Conservation (phyloP, 169 alveolate species). For the Plasmodium relictum region DNA sequence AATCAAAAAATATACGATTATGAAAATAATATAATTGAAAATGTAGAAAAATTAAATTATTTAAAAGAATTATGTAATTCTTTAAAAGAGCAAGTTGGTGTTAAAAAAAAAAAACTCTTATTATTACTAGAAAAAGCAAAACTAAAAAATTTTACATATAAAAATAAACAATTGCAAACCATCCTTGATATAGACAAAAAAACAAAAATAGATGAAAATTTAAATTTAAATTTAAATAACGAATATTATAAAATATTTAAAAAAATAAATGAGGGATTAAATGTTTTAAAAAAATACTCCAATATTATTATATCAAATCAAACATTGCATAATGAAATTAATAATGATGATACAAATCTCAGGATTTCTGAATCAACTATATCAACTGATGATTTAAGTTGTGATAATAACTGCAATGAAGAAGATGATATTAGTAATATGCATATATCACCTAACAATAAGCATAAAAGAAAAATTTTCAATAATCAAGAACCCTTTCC, state of each 20-base stretch:
- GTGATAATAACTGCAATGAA: constrained; percentile 25
- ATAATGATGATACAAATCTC: constrained; percentile 11
- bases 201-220: too few relatives aligned
- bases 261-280: constrained; percentile 49
- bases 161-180: constrained; percentile 51
- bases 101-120: constrained; percentile 45
- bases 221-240: constrained; percentile 9
- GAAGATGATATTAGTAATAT: constrained; percentile 18
- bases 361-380: constrained; percentile 27
- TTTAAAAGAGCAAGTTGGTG: constrained; percentile 30
- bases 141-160: constrained; percentile 31
- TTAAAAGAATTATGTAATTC: constrained; percentile 59
- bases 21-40: constrained; percentile 67
- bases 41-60: constrained; percentile 43
- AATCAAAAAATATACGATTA: constrained; percentile 61
- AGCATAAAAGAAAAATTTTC: constrained; percentile 37
- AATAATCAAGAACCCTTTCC: constrained; percentile 17
- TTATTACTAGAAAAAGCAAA: constrained; percentile 69
- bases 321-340: constrained; percentile 31
- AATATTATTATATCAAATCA: constrained; percentile 24
- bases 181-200: constrained; percentile 33
- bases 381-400: constrained; percentile 45
- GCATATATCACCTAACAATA: constrained; percentile 36
- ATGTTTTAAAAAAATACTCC: constrained; percentile 58
- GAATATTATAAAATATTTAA: constrained; percentile 52